These are phyloP conservation scores for Ceratocystis papillata DNA, from an alignment of 2,329 filamentous ascomycete genomes.

Conservation along the genomic window DNA sequence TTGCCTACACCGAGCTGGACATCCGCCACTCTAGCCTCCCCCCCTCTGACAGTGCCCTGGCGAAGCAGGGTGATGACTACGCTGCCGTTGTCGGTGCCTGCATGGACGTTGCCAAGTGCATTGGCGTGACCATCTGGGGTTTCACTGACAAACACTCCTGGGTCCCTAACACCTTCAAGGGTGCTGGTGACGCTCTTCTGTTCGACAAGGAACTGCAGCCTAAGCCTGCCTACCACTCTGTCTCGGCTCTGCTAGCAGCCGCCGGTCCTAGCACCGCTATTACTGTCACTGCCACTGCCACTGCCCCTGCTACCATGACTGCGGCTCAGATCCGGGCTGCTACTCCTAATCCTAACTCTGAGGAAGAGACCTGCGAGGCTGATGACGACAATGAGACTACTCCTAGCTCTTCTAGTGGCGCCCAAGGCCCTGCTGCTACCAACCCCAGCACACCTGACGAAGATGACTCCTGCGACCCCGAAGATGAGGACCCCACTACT, in stretches of 20 bases:
- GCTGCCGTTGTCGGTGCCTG: slow-evolving; percentile 29
- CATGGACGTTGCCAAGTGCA: slow-evolving; percentile 29
- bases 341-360: slow-evolving; percentile 19
- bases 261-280: slow-evolving; percentile 26
- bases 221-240: slow-evolving; percentile 37
- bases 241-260: slow-evolving; percentile 32
- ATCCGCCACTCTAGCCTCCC: slow-evolving; percentile 34
- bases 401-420: background rate
- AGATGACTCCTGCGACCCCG: background rate
- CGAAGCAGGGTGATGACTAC: slow-evolving; percentile 30
- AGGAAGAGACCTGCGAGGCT: background rate
- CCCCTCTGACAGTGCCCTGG: slow-evolving; percentile 28
- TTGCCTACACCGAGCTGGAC: slow-evolving; percentile 47
- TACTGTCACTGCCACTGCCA: background rate
- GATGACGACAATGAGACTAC: background rate
- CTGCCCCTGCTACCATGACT: slow-evolving; percentile 25
- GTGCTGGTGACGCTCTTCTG: slow-evolving; percentile 35
- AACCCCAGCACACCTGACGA: background rate
- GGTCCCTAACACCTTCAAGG: slow-evolving; percentile 35
- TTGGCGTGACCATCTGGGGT: slow-evolving; percentile 33
- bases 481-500: background rate
- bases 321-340: slow-evolving; percentile 3
- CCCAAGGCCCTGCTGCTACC: background rate
- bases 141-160: slow-evolving; percentile 34
- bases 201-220: slow-evolving; percentile 36